Evolutionary conservation across 1,284 basidiomycete genomes (phyloP).

Genomic region (Boletus putidus): DNA sequence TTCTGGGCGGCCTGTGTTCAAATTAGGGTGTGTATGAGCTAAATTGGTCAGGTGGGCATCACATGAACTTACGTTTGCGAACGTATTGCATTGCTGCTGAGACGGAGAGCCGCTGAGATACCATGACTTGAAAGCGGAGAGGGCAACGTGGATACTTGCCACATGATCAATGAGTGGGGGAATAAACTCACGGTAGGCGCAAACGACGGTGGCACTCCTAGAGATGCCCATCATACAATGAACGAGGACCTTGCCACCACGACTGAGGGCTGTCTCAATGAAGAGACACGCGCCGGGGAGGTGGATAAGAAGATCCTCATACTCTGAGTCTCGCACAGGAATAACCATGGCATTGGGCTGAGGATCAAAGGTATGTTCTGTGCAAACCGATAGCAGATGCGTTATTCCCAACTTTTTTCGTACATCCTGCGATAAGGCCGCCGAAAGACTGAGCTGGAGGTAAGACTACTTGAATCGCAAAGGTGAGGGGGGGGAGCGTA

Average conservation of each 20-base stretch:
- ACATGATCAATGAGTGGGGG: background rate
- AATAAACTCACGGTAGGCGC: slow-evolving; percentile 55
- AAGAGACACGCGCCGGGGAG: slow-evolving; percentile 55
- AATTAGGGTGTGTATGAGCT: slow-evolving; percentile 10
- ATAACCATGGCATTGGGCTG: slow-evolving; percentile 49
- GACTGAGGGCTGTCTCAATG: slow-evolving; percentile 51
- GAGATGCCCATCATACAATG: slow-evolving; percentile 78
- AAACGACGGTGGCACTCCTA: slow-evolving; percentile 64
- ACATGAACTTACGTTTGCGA: slow-evolving; percentile 45
- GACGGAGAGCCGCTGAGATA: slow-evolving; percentile 44
- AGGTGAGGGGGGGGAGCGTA: slow-evolving; percentile 27
- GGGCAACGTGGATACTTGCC: slow-evolving; percentile 4
- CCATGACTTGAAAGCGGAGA: slow-evolving; percentile 50
- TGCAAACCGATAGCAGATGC: slow-evolving; percentile 61
- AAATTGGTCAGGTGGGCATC: slow-evolving; percentile 4
- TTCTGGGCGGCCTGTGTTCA: slow-evolving; percentile 48
- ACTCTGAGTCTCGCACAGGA: slow-evolving; percentile 57
- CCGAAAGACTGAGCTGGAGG: slow-evolving; percentile 43
- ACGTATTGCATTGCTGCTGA: slow-evolving; percentile 50
- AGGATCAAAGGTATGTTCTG: slow-evolving; percentile 48
- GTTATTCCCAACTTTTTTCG: slow-evolving; percentile 50
- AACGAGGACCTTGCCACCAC: slow-evolving; percentile 60
- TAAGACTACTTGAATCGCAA: background rate
- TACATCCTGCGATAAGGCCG: slow-evolving; percentile 46
- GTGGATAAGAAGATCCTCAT: slow-evolving; percentile 59